These are phyloP conservation scores for Myxozyma neotropica DNA, from an alignment of 805 yeast genomes.

Conservation along the genomic window DNA sequence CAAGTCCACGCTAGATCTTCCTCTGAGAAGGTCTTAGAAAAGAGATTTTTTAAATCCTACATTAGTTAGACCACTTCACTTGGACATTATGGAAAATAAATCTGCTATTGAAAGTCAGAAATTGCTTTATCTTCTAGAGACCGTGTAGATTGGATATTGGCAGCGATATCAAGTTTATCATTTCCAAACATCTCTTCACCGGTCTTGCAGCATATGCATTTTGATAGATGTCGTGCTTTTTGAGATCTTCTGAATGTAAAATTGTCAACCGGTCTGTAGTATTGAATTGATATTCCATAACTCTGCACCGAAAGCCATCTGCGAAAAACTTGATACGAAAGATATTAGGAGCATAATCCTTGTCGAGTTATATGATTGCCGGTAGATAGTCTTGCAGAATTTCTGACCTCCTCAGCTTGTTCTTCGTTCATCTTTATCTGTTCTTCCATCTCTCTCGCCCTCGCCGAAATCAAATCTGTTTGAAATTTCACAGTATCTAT, in stretches of 20 bases:
- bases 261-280: slow-evolving; percentile 12
- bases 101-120: slow-evolving; percentile 58
- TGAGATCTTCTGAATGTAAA: not conserved
- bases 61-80: slow-evolving; percentile 78
- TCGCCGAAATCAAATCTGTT: slow-evolving; percentile 46
- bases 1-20: too few relatives aligned
- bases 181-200: slow-evolving; percentile 13
- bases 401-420: slow-evolving; percentile 13
- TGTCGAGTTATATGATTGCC: slow-evolving; percentile 13
- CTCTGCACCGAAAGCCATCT: slow-evolving; percentile 10
- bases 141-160: not conserved
- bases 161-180: not conserved
- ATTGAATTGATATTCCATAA: slow-evolving; percentile 17
- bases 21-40: too few relatives aligned
- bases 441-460: slow-evolving; percentile 47
- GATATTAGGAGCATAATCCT: slow-evolving; percentile 6
- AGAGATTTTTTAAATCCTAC: too few relatives aligned
- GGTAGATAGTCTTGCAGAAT: slow-evolving; percentile 15
- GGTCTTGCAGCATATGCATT: not conserved
- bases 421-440: slow-evolving; percentile 41
- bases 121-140: slow-evolving; percentile 15
- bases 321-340: not conserved
- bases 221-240: not conserved
- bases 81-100: slow-evolving; percentile 73
- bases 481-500: slow-evolving; percentile 60